Conservation (phyloP, 2,329 filamentous ascomycete species). For the Paradendryphiella salina region DNA sequence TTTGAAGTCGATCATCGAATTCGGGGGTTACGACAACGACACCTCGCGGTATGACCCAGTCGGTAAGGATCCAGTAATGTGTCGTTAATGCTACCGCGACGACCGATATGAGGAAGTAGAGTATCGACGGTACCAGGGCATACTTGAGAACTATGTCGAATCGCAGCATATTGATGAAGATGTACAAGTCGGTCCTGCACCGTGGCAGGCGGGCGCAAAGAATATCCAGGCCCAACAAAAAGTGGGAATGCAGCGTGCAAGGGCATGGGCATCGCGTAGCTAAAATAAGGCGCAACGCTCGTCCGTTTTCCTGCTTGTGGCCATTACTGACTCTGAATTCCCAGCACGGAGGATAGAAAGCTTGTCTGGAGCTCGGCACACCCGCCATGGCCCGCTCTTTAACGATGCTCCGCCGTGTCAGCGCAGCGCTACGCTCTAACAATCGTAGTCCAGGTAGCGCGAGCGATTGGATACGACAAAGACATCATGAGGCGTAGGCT, state of each 20-base stretch:
- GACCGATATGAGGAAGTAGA: slow-evolving; percentile 35
- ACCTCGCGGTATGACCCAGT: slow-evolving; percentile 32
- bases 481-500: slow-evolving; percentile 5
- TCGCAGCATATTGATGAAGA: slow-evolving; percentile 16
- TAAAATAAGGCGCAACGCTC: slow-evolving; percentile 20
- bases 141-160: slow-evolving; percentile 29
- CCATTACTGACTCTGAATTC: slow-evolving; percentile 7
- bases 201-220: slow-evolving; percentile 6
- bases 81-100: slow-evolving; percentile 35
- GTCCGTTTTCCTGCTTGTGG: slow-evolving; percentile 13
- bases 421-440: slow-evolving; percentile 15
- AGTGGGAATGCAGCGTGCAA: slow-evolving; percentile 8
- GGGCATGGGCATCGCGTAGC: slow-evolving; percentile 17
- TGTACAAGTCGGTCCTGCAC: slow-evolving; percentile 3
- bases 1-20: slow-evolving; percentile 24
- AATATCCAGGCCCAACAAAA: slow-evolving; percentile 3
- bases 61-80: slow-evolving; percentile 38
- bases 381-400: slow-evolving; percentile 15
- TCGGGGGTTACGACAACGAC: slow-evolving; percentile 20
- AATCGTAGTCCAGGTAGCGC: slow-evolving; percentile 3
- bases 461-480: slow-evolving; percentile 13
- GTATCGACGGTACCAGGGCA: slow-evolving; percentile 28
- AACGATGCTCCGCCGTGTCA: slow-evolving; percentile 4
- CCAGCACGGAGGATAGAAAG: slow-evolving; percentile 12
- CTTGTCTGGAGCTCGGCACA: slow-evolving; percentile 17